Base-by-base conservation (phyloP, 192 early-diverging fungal genomes). In the Chytriomyces sp. region DNA sequence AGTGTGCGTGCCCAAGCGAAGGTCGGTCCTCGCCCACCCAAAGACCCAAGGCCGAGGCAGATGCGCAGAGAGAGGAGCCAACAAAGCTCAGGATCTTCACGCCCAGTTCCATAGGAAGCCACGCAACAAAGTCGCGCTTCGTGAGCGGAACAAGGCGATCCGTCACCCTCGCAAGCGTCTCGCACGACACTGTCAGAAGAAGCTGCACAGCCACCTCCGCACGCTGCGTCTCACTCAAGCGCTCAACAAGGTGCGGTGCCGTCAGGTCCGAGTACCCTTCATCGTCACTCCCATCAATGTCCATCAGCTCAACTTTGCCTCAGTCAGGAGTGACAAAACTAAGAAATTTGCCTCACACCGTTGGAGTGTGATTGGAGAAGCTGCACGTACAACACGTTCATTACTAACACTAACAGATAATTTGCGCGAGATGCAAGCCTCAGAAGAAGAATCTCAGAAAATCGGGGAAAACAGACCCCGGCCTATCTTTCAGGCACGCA, bases 91-190 rank as follows among this genome's bases (percentile, higher is more conserved):
- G 81, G 33, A 94, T 87, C 26, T 87, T 82, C 33, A 86, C 72
- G 3, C 88, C 89, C 19, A 95, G 81, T 72, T 95, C 93, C 56
- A 82, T 82, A 0, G 93, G 93, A 1, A 95, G 84, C 2, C 6
- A 30, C 17, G 72, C 39, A 10, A 90, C 36, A 66, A 89, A 83
- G 63, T 90, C 89, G 52, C 85, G 76, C 39, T 86, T 79, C 8
- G 90, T 71, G 8, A 87, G 64, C 25, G 86, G 86, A 7, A 76
- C 44, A 7, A 90, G 59, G 6, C 84, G 76, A 19, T 49, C 74
- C 22, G 82, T 75, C 3, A 90, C 69, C 6, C 70, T 52, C 12
- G 77, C 28, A 3, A 90, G 60, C n/a, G 73, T 77, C 3, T 77
- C 59, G 10, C 79, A 76, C 30, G 85, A 81, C 12, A 90, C 73